These are phyloP conservation scores for Albatrellus sp. DNA, from an alignment of 1,284 basidiomycete species.

Conservation along the genomic window DNA sequence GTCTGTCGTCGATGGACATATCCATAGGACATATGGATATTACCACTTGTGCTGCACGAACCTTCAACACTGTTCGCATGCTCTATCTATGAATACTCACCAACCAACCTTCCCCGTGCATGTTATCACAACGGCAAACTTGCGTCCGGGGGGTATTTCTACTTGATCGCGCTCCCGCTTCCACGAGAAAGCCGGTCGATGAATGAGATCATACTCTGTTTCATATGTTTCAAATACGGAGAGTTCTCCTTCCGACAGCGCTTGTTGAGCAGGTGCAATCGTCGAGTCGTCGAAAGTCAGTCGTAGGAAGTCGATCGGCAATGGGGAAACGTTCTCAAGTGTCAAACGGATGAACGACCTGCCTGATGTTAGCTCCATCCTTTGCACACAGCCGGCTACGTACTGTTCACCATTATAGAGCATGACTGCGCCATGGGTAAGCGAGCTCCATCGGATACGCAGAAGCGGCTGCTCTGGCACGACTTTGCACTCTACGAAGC, in stretches of 20 bases:
- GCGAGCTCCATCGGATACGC: constrained; percentile 73
- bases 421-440: constrained; percentile 87
- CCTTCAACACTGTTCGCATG: background rate
- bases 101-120: constrained; percentile 88
- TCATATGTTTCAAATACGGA: constrained; percentile 83
- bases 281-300: constrained; percentile 86
- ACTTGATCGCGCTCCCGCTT: constrained; percentile 37
- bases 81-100: constrained; percentile 31
- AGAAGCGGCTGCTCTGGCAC: constrained; percentile 81
- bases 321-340: constrained; percentile 74
- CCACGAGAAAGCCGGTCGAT: constrained; percentile 78
- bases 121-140: constrained; percentile 51
- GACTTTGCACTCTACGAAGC: constrained; percentile 65
- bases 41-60: constrained; percentile 53
- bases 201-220: constrained; percentile 73
- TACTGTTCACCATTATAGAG: constrained; percentile 88
- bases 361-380: constrained; percentile 5
- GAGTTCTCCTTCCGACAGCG: constrained; percentile 69
- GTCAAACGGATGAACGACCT: constrained; percentile 77
- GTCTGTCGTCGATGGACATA: constrained; percentile 38
- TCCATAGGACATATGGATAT: constrained; percentile 78
- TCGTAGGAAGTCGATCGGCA: constrained; percentile 78
- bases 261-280: constrained; percentile 60
- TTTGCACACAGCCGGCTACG: constrained; percentile 15
- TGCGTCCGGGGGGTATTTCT: constrained; percentile 60